These are phyloP conservation scores for Penicillium sp. DNA, from an alignment of 2,329 filamentous ascomycete species.

Conservation along the genomic window DNA sequence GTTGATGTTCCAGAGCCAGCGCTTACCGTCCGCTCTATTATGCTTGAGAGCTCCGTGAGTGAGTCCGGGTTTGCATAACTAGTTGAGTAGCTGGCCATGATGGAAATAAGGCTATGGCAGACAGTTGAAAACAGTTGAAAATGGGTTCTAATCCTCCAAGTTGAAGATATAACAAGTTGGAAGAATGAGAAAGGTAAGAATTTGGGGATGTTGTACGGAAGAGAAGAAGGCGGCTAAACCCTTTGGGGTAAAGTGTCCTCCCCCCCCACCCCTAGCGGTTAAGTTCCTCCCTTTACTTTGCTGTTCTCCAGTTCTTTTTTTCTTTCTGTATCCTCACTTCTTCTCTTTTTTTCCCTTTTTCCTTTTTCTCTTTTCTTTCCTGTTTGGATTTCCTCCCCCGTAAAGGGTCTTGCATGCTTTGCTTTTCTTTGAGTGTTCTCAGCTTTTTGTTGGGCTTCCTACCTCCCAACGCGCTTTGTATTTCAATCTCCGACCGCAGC, in stretches of 20 bases:
- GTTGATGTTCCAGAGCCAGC: slow-evolving; percentile 6
- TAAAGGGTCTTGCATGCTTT: slow-evolving; percentile 12
- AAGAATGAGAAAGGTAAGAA: background rate
- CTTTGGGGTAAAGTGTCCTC: slow-evolving; percentile 14
- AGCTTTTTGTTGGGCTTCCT: slow-evolving; percentile 8
- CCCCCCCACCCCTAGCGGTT: slow-evolving; percentile 19
- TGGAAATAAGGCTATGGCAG: background rate
- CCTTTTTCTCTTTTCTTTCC: slow-evolving; percentile 19
- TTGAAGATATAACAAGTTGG: no score
- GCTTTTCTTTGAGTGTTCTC: slow-evolving; percentile 7
- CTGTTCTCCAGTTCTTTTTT: slow-evolving; percentile 8
- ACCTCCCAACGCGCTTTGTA: slow-evolving; percentile 5
- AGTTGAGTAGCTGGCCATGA: slow-evolving; percentile 2
- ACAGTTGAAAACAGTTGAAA: background rate
- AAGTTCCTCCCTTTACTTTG: slow-evolving; percentile 21
- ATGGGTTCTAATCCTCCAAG: background rate
- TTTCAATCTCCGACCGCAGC: slow-evolving; percentile 7
- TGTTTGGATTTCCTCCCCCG: slow-evolving; percentile 19
- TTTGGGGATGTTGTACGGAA: background rate
- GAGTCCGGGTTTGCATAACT: slow-evolving; percentile 6
- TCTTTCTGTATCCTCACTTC: slow-evolving; percentile 11
- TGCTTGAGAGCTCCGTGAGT: slow-evolving; percentile 7
- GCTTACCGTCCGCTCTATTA: slow-evolving; percentile 8
- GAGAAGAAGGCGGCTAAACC: slow-evolving; percentile 14
- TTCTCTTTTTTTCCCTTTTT: slow-evolving; percentile 14